Evolutionary conservation across 495 filamentous ascomycete genomes (phyloP).

Genomic region (Daldinia decipiens): DNA sequence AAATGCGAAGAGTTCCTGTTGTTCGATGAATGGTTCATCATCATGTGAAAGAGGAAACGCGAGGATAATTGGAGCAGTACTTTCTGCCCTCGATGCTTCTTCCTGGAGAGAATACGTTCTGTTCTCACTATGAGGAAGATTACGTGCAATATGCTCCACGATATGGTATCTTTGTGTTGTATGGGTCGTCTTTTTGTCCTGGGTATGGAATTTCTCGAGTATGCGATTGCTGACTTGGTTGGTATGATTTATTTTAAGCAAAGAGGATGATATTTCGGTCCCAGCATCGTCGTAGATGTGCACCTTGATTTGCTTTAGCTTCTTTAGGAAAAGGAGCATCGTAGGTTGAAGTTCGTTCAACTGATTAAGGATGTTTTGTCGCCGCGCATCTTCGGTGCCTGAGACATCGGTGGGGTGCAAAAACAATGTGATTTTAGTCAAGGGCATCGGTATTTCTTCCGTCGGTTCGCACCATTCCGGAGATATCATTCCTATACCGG

Average conservation of each 20-base stretch:
- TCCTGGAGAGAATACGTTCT: slow-evolving; percentile 42
- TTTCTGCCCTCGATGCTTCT: slow-evolving; percentile 29
- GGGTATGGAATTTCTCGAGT: slow-evolving; percentile 11
- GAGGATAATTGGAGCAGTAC: slow-evolving; percentile 48
- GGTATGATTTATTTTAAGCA: slow-evolving; percentile 15
- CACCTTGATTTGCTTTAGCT: slow-evolving; percentile 48
- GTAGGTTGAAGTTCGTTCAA: slow-evolving; percentile 49
- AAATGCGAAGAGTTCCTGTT: slow-evolving; percentile 52
- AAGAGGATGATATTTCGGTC: slow-evolving; percentile 12
- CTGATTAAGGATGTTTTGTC: slow-evolving; percentile 44
- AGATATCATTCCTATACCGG: slow-evolving; percentile 58
- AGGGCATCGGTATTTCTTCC: slow-evolving; percentile 21
- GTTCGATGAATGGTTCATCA: slow-evolving; percentile 42
- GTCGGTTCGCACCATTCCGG: slow-evolving; percentile 51
- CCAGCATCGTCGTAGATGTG: slow-evolving; percentile 41
- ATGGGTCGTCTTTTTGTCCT: slow-evolving; percentile 14
- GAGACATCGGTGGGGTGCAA: slow-evolving; percentile 44
- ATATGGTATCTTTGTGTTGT: slow-evolving; percentile 39
- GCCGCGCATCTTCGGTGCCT: slow-evolving; percentile 17
- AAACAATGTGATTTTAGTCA: slow-evolving; percentile 52
- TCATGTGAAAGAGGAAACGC: slow-evolving; percentile 53
- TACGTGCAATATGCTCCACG: slow-evolving; percentile 24
- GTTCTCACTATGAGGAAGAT: slow-evolving; percentile 48
- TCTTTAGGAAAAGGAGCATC: slow-evolving; percentile 54
- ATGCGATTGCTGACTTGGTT: slow-evolving; percentile 1